Evolutionary conservation across 805 yeast species (phyloP).

Genomic region (Blastobotrys chiropterorum): DNA sequence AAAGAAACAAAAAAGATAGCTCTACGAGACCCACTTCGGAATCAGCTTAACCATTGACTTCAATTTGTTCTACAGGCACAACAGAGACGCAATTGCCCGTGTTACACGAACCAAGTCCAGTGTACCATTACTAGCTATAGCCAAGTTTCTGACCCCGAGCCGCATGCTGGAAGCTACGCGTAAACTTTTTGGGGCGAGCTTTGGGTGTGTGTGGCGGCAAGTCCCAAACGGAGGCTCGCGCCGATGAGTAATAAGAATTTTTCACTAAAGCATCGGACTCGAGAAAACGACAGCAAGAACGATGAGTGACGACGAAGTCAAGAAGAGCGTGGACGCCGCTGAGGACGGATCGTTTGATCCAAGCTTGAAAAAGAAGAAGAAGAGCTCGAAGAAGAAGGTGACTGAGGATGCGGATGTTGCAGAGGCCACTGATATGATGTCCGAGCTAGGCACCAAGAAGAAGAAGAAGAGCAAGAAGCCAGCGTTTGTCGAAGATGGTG

Average conservation of each 20-base stretch:
- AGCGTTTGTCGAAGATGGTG: conserved; percentile 36
- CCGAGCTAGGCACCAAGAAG: conserved; percentile 81
- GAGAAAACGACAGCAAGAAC: neutral
- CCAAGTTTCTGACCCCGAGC: too few relatives aligned
- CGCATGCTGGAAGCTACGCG: too few relatives aligned
- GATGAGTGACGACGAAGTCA: neutral
- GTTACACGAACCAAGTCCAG: too few relatives aligned
- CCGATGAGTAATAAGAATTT: neutral
- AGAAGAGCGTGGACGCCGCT: neutral
- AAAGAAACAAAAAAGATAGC: too few relatives aligned
- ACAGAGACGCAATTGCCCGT: too few relatives aligned
- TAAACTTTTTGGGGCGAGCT: too few relatives aligned
- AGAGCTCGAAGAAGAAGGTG: conserved; percentile 30
- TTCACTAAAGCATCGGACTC: neutral
- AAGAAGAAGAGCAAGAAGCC: conserved; percentile 46
- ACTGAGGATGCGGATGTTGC: conserved; percentile 24
- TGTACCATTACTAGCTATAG: too few relatives aligned
- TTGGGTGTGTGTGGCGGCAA: neutral
- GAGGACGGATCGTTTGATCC: conserved; percentile 24
- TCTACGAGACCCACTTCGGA: too few relatives aligned
- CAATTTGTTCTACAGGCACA: too few relatives aligned
- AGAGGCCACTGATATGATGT: conserved; percentile 56
- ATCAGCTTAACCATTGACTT: too few relatives aligned
- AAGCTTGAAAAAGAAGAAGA: conserved; percentile 29
- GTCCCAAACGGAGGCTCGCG: neutral